Evolutionary conservation across 805 yeast species (phyloP).

Genomic region (Blastobotrys muscicola): DNA sequence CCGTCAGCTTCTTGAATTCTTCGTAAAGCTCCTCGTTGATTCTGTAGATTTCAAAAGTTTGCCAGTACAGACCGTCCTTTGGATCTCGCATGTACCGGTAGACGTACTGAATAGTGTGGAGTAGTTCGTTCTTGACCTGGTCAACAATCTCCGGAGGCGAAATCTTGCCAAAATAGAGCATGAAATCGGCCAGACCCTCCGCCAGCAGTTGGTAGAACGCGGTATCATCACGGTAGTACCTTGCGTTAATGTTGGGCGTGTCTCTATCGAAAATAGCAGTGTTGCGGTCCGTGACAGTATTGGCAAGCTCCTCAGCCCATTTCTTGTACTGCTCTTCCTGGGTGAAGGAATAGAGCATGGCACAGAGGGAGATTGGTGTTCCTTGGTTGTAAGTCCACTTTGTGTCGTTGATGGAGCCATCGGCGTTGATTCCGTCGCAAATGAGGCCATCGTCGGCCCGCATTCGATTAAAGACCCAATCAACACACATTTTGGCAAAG

Average conservation of each 20-base stretch:
- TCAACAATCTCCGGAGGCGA: conserved; percentile 29
- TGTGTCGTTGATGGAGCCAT: conserved; percentile 35
- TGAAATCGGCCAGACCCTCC: conserved; percentile 61
- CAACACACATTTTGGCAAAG: conserved; percentile 51
- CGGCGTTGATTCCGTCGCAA: conserved; percentile 49
- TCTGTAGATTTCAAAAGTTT: conserved; percentile 47
- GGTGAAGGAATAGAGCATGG: conserved; percentile 42
- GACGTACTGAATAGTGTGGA: conserved; percentile 47
- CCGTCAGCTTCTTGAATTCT: conserved; percentile 43
- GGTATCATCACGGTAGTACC: conserved; percentile 58
- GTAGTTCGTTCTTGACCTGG: conserved; percentile 33
- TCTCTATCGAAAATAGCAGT: conserved; percentile 56
- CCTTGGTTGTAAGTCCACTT: conserved; percentile 67
- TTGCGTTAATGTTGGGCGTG: conserved; percentile 37
- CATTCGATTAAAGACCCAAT: conserved; percentile 45
- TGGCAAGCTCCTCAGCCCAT: conserved; percentile 32
- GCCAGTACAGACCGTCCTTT: conserved; percentile 49
- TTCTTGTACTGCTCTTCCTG: conserved; percentile 41
- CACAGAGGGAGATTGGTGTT: conserved; percentile 47
- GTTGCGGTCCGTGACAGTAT: conserved; percentile 49
- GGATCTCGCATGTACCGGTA: conserved; percentile 49
- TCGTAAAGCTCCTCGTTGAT: conserved; percentile 44
- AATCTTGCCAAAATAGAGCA: conserved; percentile 37
- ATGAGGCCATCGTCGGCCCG: conserved; percentile 45
- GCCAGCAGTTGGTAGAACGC: conserved; percentile 54